Evolutionary conservation across 2,329 filamentous ascomycete species (phyloP), one percentile per base, ranked within the genome.

Genomic region (Aspergillus sp.): DNA sequence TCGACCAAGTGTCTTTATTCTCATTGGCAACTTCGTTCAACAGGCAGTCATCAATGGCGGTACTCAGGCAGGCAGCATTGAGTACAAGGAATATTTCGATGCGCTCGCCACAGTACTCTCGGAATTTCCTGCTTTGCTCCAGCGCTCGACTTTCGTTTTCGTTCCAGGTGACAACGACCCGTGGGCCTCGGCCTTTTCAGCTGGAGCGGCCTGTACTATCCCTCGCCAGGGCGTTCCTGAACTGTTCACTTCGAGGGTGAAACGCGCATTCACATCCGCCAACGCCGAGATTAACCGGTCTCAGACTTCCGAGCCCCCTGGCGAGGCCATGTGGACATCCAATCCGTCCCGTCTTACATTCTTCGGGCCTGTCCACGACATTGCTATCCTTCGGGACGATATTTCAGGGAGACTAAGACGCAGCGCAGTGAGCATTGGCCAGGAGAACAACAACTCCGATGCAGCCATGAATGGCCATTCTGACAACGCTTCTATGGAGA

Each of bases 11-110:
- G 81, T 85, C 1, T 93, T 97, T 64, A 77, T 96, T 42, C 73
- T 99, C 6, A 84, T 90, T 44, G 94, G 94, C 35, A 95, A 94
- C 70, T 97, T 99, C 65, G 79, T 79, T 49, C 79, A 77, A 43
- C 76, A 78, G 59, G 78, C 82, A 19, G 76, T 77, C 48, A 78
- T 86, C 65, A 78, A 80, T 24, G 86, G 88, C 49, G 84, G 85
- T 22, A 86, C 84, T 35, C 86, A 82, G 41, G 86, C 87, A 19
- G 89, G 90, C 35, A 93, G 89, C 70, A 92, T 97, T 61, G 91
- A 95, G 73, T 97, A 96, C 76, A 97, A 97, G 75, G 94, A 97
- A 73, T 87, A 89, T 68, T 96, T 97, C 69, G 91, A 99, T 73
- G 84, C 86, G 8, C 81, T 99, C 11, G 93, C 94, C 3, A 85